Base-by-base conservation (phyloP, 345 rosid species). In the Arabidopsis arenosa region DNA sequence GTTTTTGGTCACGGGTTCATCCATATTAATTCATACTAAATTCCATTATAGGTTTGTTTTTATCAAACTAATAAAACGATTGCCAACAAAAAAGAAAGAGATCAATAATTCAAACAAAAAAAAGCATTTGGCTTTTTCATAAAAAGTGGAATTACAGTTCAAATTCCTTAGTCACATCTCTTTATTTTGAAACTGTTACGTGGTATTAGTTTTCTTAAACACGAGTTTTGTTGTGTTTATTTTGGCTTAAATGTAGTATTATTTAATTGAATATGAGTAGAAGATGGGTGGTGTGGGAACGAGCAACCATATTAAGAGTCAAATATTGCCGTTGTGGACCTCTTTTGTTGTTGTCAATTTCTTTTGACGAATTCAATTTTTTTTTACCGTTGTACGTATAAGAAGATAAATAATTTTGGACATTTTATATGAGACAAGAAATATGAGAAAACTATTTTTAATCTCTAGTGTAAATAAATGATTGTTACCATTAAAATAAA, bases 271-370 rank as follows among this genome's bases (percentile, higher is more conserved):
- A 3, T 54, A 54, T 10, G 56, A 69, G 40, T 12, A 26, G 79
- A 39, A 67, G 68, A 28, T 66, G 53, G 53, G 63, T 75, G 63
- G 63, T 21, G 57, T 75, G 69, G 39, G 47, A 62, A 70, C 68
- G 12, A 63, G 43, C 60, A 62, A 63, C 44, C 17, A 58, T 47
- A 62, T 3, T 0, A 14, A 8, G 66, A 55, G 72, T 70, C 80
- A 77, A 70, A 77, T 77, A 56, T 4, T 77, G 72, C 66, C 80
- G 80, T 77, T 77, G 80, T 63, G 30, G 59, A 37, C 65, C 26
- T 43, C 39, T 45, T 52, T 66, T 76, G 4, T 44, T 67, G 4
- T 52, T 41, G 47, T 69, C 63, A 33, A 21, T 54, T 45, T 69
- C 26, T 45, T 70, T 70, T 59, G 66, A 70, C 59, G 17, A 35